These are phyloP conservation scores for Durotheca rogersii DNA, from an alignment of 495 filamentous ascomycete species.

Conservation along the genomic window DNA sequence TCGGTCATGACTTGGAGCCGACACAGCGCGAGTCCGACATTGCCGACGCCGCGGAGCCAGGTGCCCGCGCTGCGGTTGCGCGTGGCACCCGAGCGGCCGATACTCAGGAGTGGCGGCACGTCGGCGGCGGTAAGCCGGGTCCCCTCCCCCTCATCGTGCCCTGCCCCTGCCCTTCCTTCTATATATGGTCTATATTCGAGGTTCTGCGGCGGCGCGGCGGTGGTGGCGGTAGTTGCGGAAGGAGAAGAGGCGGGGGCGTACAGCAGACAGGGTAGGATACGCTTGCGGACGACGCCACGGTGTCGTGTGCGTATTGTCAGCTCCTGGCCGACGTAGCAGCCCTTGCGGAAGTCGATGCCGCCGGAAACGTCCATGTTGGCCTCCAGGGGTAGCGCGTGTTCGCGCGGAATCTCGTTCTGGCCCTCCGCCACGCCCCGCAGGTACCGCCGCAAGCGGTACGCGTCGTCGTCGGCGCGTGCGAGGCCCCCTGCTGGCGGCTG, in stretches of 20 bases:
- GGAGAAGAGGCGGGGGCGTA: conserved; percentile 52
- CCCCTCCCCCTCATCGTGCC: not conserved
- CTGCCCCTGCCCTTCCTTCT: not conserved
- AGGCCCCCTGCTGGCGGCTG: conserved; percentile 32
- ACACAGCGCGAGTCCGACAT: conserved; percentile 85
- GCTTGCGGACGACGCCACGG: conserved; percentile 86
- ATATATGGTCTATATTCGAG: conserved; percentile 48
- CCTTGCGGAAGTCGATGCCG: conserved; percentile 89
- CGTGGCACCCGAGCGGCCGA: conserved; percentile 48
- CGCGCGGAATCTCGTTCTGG: conserved; percentile 68
- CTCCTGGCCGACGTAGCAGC: conserved; percentile 96
- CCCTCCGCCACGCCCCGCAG: conserved; percentile 83
- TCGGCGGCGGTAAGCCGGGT: conserved; percentile 12
- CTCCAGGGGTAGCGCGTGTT: conserved; percentile 74
- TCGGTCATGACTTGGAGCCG: conserved; percentile 88
- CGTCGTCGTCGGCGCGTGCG: conserved; percentile 34
- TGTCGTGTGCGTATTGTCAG: conserved; percentile 93
- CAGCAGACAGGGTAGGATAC: conserved; percentile 81
- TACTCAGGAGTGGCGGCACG: conserved; percentile 42
- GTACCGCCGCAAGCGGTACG: conserved; percentile 71
- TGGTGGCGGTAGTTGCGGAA: too few relatives aligned
- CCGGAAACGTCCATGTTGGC: conserved; percentile 79
- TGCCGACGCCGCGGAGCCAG: conserved; percentile 72
- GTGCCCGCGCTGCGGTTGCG: conserved; percentile 76
- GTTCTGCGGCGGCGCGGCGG: conserved; percentile 34